Evolutionary conservation across 352 stramenopile species (phyloP).

Genomic region (Thraustochytrium striatum): DNA sequence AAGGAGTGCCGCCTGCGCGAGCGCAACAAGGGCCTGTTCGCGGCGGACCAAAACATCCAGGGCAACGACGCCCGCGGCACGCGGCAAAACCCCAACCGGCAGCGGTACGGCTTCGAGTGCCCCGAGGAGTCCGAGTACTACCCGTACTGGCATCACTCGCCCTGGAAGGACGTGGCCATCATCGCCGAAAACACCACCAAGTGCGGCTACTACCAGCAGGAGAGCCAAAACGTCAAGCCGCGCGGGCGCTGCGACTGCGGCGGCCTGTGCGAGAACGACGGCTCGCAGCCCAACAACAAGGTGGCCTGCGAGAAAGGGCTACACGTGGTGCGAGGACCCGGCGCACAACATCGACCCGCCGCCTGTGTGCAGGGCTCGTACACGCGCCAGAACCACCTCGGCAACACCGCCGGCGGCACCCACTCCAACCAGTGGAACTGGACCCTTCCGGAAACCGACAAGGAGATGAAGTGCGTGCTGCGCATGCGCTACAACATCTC

Average conservation of each 20-base stretch:
- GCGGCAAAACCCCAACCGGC: conserved; percentile 58
- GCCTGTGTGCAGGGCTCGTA: conserved; percentile 51
- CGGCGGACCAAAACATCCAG: conserved; percentile 53
- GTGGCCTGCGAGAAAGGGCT: conserved; percentile 52
- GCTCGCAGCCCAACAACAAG: conserved; percentile 54
- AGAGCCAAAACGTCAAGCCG: conserved; percentile 54
- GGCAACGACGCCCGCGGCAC: conserved; percentile 49
- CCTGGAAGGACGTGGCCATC: conserved; percentile 59
- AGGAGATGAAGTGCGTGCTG: conserved; percentile 50
- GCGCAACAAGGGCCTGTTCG: conserved; percentile 58
- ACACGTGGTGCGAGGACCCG: conserved; percentile 48
- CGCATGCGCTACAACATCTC: conserved; percentile 58
- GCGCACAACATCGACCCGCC: conserved; percentile 24
- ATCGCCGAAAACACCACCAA: conserved; percentile 33
- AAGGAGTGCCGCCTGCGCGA: conserved; percentile 53
- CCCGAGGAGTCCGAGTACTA: conserved; percentile 60
- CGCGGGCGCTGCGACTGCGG: conserved; percentile 1
- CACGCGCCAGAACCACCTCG: conserved; percentile 57
- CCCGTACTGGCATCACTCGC: conserved; percentile 56
- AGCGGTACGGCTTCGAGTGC: conserved; percentile 57
- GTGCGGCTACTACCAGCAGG: conserved; percentile 55
- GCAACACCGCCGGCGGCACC: conserved; percentile 51
- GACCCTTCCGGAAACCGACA: conserved; percentile 24
- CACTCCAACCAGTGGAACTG: conserved; percentile 39
- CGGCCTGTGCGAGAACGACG: conserved; percentile 18